Base-by-base conservation (phyloP, 2,329 filamentous ascomycete genomes). In the Exophiala bonariae region DNA sequence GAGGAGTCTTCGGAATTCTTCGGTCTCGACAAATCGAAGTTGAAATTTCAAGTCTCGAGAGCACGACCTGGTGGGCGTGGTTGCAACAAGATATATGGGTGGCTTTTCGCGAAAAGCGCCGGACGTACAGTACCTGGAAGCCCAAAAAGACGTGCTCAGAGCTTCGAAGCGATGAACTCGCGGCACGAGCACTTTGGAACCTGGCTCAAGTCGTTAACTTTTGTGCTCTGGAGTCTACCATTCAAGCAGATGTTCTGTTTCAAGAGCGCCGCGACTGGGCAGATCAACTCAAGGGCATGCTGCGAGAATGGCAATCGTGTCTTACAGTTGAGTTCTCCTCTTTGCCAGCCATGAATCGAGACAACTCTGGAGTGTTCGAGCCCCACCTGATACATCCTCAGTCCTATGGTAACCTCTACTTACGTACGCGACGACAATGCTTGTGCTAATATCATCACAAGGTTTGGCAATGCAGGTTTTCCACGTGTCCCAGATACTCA, bases 61-160 rank as follows among this genome's bases (percentile, higher is more conserved):
- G 78, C 52, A 77, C 80, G 0, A 77, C 80, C 0, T 85, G 81
- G 82, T 85, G 82, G 81, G 75, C 77, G 1, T 85, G 81, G 82
- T 65, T 85, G 3, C 69, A 79, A n/a, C 82, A 85, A 58, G 82
- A 85, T 58, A 72, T 81, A 0, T 85, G 81, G 81, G 81, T 79
- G 2, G 81, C 81, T 0, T 83, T 83, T 53, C 72, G 79, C 1
- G 80, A 83, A 58, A 70, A 72, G 17, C 67, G 82, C 3, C 70
- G 74, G 6, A 74, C 75, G 2, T 73, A 82, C 51, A 82, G 73
- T 26, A 81, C 82, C 39, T 84, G 80, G 78, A 70, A 69, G 34
- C 80, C 80, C 0, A 74, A 70, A 6, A 76, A 73, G 47, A 65
- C 69, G 1, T 72, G 77, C 31, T 59, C 67, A 3, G 67, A 72